These are phyloP conservation scores for Candida sithepensis DNA, from an alignment of 805 yeast genomes.

Conservation along the genomic window DNA sequence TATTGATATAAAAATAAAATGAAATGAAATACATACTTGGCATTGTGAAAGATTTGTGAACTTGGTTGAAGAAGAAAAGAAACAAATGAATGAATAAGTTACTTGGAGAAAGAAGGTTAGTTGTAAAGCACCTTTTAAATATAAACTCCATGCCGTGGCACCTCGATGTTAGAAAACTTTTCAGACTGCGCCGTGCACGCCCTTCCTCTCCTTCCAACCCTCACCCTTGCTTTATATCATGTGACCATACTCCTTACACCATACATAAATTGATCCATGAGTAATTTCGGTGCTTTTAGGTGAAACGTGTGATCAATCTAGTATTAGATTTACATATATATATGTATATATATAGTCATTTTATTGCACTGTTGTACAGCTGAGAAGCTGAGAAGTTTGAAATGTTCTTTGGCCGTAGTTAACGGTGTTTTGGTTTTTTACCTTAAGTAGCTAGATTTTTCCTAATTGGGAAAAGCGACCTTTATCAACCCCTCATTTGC, in stretches of 20 bases:
- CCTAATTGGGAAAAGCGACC: background rate
- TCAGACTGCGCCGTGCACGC: background rate
- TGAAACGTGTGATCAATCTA: too few relatives aligned
- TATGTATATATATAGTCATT: too few relatives aligned
- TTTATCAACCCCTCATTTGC: background rate
- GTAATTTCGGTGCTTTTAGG: too few relatives aligned
- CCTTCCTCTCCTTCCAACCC: background rate
- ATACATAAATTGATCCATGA: too few relatives aligned
- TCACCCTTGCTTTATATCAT: background rate
- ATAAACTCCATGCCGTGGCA: background rate
- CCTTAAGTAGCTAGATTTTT: background rate
- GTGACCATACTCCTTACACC: background rate
- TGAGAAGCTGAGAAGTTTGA: too few relatives aligned
- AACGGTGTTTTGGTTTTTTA: background rate
- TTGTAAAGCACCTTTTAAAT: background rate
- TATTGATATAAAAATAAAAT: background rate
- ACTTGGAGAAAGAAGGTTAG: background rate
- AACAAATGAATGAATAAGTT: too few relatives aligned
- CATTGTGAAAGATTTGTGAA: constrained; percentile 18
- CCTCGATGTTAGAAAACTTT: background rate
- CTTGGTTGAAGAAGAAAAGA: background rate
- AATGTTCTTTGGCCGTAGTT: too few relatives aligned
- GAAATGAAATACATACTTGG: constrained; percentile 25
- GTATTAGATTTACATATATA: too few relatives aligned
- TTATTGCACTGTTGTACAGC: too few relatives aligned